A percentile compares a stretch with the other conserved stretches of the same genome.
Conservation (phyloP, 1,139 yeast species). For the Wickerhamomyces sp. region DNA sequence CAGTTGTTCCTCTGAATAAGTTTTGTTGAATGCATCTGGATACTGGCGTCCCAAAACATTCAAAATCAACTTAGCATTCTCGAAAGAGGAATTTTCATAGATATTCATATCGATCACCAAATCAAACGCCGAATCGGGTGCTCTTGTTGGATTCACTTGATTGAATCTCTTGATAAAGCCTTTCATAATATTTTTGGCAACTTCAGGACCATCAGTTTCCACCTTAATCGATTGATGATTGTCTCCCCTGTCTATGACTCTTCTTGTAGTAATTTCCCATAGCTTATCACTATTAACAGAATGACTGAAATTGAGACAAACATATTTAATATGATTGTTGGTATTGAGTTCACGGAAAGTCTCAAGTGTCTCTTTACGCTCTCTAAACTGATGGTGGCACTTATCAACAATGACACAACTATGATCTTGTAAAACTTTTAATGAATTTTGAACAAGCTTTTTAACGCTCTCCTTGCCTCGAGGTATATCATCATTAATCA, state of each 20-base stretch:
- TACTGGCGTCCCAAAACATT: conserved; percentile 34
- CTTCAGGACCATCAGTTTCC: conserved; percentile 38
- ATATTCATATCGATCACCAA: conserved; percentile 53
- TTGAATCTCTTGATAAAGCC: conserved; percentile 74
- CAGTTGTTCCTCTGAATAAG: conserved; percentile 35
- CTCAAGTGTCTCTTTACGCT: conserved; percentile 62
- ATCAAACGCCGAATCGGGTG: conserved; percentile 72
- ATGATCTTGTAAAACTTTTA: conserved; percentile 35
- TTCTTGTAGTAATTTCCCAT: conserved; percentile 49
- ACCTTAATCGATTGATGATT: conserved; percentile 83
- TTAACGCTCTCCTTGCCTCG: conserved; percentile 38
- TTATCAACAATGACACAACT: conserved; percentile 72
- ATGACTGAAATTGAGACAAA: conserved; percentile 70
- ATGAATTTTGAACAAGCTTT: conserved; percentile 48
- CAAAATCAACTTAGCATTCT: conserved; percentile 47
- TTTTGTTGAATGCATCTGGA: conserved; percentile 27
- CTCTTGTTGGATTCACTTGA: conserved; percentile 38
- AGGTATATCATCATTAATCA: conserved; percentile 80
- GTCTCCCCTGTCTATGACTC: conserved; percentile 74
- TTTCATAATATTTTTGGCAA: conserved; percentile 59
- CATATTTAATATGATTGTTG: conserved; percentile 36
- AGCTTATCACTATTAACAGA: conserved; percentile 32
- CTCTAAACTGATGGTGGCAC: conserved; percentile 71
- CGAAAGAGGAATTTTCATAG: conserved; percentile 43
- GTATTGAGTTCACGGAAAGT: conserved; percentile 40